Evolutionary conservation across 2,329 filamentous ascomycete genomes (phyloP), one percentile per base, ranked within the genome.

Genomic region (Exophiala sp.): DNA sequence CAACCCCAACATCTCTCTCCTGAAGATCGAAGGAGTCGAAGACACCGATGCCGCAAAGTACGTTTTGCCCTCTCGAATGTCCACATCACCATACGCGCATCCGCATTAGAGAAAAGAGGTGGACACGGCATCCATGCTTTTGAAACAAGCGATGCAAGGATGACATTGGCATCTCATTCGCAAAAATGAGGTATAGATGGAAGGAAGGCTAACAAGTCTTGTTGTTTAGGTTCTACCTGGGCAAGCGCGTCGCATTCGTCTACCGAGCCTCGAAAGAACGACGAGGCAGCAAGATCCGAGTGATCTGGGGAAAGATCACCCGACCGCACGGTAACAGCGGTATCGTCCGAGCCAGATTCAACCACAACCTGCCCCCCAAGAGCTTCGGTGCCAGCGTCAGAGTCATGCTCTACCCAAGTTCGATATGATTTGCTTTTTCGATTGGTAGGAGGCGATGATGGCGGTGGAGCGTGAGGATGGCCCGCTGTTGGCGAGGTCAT

Each of bases 221-320:
- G 50, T 24, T 43, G 32, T 43, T 38, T 51, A 76, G 72, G 77
- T 96, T 96, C 86, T 98, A 98, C 80, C 80, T 88, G 63, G 93
- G 93, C 78, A 98, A 98, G 86, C 90, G 90, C 79, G 83, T 97
- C 73, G 93, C 93, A 73, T 98, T 89, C 76, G 89, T 98, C 76
- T 98, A 97, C 83, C 88, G 90, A 71, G 91, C 85, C 66, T 84
- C 88, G 76, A 90, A 84, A 77, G 88, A 95, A 80, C 81, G 95
- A 70, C 87, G 91, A 68, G 93, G 93, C 72, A 91, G 89, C 73
- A 97, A 97, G 85, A 94, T 97, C 78, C 84, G 91, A 70, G 86
- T 97, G 66, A 96, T 97, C 80, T 97, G 90, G 89, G 91, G 91
- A 80, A 96, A 95, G 81, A 85, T 97, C 72, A 95, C 88, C 72